These are phyloP conservation scores for Puccinellia tenuiflora DNA, from an alignment of 176 grass and related monocot genomes.

Conservation along the genomic window DNA sequence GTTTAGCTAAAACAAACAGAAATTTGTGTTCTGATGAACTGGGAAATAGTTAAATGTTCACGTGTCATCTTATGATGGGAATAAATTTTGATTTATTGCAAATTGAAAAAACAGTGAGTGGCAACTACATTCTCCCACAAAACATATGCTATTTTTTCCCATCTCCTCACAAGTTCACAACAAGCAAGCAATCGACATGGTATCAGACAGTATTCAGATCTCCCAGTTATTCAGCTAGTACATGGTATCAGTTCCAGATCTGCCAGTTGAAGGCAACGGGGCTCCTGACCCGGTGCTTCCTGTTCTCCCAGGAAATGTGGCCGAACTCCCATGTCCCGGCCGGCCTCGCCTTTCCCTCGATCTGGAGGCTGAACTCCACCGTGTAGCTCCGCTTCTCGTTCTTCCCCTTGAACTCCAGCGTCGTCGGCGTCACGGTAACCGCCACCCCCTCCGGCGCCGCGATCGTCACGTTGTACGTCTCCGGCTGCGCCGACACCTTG, in stretches of 20 bases:
- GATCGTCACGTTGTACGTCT: slow-evolving; percentile 27
- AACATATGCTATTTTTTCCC: neutral
- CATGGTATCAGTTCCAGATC: neutral
- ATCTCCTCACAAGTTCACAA: neutral
- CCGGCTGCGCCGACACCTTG: slow-evolving; percentile 22
- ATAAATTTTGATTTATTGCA: no score
- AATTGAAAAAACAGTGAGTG: no score
- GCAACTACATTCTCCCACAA: no score
- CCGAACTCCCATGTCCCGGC: neutral
- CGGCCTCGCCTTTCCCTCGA: neutral
- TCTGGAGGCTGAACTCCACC: slow-evolving; percentile 39
- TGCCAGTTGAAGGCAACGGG: neutral
- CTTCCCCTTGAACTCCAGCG: slow-evolving; percentile 29
- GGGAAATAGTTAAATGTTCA: no score
- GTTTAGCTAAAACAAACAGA: no score
- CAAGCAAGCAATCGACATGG: neutral
- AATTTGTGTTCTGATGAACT: no score
- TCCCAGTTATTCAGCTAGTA: neutral
- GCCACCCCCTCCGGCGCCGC: slow-evolving; percentile 15
- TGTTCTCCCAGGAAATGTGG: slow-evolving; percentile 38
- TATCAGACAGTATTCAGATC: no score
- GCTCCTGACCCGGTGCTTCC: slow-evolving; percentile 30
- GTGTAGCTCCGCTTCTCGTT: slow-evolving; percentile 32
- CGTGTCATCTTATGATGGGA: no score
- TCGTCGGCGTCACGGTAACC: slow-evolving; percentile 34